Evolutionary conservation across 2,329 filamentous ascomycete species (phyloP).

Genomic region (Camptophora hylomeconis): DNA sequence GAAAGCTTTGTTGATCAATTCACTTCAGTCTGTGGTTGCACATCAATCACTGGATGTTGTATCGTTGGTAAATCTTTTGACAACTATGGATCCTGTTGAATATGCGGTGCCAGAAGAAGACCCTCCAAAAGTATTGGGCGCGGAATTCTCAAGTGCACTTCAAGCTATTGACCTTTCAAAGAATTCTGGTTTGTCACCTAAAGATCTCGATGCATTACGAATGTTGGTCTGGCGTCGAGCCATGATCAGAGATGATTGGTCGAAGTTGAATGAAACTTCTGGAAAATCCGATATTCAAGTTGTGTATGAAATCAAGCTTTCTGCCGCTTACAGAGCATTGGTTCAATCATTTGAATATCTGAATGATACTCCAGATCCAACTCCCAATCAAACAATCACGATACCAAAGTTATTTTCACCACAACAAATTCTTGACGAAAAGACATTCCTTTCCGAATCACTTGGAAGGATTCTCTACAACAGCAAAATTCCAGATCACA

Average conservation of each 20-base stretch:
- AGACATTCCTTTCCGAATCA: too few species aligned
- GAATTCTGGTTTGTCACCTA: slow-evolving; percentile 1
- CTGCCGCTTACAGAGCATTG: slow-evolving; percentile 56
- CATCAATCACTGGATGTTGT: slow-evolving; percentile 52
- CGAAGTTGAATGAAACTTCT: slow-evolving; percentile 61
- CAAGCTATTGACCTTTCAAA: slow-evolving; percentile 40
- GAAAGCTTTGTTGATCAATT: slow-evolving; percentile 57
- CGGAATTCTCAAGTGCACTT: slow-evolving; percentile 65
- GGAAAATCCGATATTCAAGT: slow-evolving; percentile 59
- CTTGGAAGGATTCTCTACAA: not conserved
- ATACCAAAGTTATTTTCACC: too few species aligned
- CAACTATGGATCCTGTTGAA: slow-evolving; percentile 52
- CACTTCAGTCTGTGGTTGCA: slow-evolving; percentile 55
- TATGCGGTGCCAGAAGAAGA: slow-evolving; percentile 30
- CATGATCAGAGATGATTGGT: slow-evolving; percentile 76
- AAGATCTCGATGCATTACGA: slow-evolving; percentile 33
- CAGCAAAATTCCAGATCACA: not conserved
- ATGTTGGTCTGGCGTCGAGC: slow-evolving; percentile 78
- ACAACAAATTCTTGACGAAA: too few species aligned
- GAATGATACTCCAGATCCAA: too few species aligned
- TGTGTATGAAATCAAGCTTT: slow-evolving; percentile 47
- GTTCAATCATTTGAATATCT: slow-evolving; percentile 16
- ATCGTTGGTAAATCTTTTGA: slow-evolving; percentile 52
- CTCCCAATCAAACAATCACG: too few species aligned
- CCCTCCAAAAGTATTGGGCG: slow-evolving; percentile 33